Evolutionary conservation across 202 grass and related monocot genomes (phyloP).

Genomic region (Schoenoplectus tabernaemontani): DNA sequence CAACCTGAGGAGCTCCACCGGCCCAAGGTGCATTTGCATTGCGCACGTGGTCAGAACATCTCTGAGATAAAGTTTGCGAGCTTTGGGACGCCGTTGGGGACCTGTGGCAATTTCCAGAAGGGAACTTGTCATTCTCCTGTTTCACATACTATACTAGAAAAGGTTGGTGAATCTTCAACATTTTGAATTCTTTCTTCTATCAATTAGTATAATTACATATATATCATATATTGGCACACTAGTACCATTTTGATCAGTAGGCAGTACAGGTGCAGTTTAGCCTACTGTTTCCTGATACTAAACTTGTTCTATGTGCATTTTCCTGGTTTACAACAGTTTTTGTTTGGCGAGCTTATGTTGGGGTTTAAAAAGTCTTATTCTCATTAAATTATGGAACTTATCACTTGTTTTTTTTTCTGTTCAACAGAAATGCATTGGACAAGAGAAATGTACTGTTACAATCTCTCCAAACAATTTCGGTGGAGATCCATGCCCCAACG

Average conservation of each 20-base stretch:
- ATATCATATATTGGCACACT: not conserved
- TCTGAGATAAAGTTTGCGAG: slow-evolving; percentile 94
- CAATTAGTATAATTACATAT: too few relatives aligned
- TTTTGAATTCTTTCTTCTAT: not conserved
- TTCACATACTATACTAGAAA: slow-evolving; percentile 62
- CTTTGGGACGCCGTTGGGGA: slow-evolving; percentile 85
- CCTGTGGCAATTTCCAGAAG: slow-evolving; percentile 81
- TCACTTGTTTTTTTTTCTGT: not conserved
- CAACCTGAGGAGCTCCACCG: slow-evolving; percentile 37
- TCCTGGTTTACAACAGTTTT: not conserved
- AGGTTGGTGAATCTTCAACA: slow-evolving; percentile 36
- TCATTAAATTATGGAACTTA: not conserved
- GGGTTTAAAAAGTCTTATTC: not conserved
- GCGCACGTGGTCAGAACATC: slow-evolving; percentile 68
- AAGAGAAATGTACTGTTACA: slow-evolving; percentile 46
- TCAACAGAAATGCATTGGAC: slow-evolving; percentile 78
- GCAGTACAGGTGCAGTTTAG: not conserved
- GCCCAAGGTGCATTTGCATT: slow-evolving; percentile 71
- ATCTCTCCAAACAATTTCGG: slow-evolving; percentile 68
- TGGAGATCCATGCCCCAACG: slow-evolving; percentile 70
- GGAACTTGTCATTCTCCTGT: slow-evolving; percentile 68
- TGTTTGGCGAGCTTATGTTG: not conserved
- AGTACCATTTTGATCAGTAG: not conserved
- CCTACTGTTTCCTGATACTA: not conserved
- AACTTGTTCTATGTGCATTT: not conserved